These are phyloP conservation scores for Ustilago sp. DNA, from an alignment of 1,284 basidiomycete genomes.

Conservation along the genomic window DNA sequence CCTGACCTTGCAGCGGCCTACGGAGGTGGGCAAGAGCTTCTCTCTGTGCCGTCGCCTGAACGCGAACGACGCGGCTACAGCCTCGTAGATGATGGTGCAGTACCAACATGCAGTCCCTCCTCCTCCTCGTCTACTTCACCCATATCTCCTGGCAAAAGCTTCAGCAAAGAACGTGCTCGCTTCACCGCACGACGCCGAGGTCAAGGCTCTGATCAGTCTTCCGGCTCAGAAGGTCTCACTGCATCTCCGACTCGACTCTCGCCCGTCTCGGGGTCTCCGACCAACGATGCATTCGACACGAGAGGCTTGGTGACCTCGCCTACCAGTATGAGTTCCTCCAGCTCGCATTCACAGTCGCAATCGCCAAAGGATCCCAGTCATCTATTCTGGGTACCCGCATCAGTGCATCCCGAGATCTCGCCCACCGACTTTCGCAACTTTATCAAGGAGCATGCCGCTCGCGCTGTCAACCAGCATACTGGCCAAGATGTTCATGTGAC, in stretches of 20 bases:
- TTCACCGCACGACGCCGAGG: conserved; percentile 61
- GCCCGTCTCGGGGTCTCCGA: conserved; percentile 19
- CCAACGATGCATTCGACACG: conserved; percentile 26
- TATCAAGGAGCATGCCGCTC: conserved; percentile 86
- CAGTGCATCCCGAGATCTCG: conserved; percentile 95
- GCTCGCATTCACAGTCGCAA: conserved; percentile 32
- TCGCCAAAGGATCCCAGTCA: conserved; percentile 69
- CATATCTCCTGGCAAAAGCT: conserved; percentile 17
- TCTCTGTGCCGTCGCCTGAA: conserved; percentile 38
- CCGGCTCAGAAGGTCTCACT: conserved; percentile 17
- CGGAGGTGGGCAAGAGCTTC: conserved; percentile 53
- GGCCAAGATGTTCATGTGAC: conserved; percentile 12
- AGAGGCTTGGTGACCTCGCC: conserved; percentile 23
- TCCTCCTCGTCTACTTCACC: conserved; percentile 33
- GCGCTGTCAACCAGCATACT: conserved; percentile 63
- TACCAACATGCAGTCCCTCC: conserved; percentile 38
- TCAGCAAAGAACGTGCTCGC: conserved; percentile 35
- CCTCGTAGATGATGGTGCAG: conserved; percentile 54
- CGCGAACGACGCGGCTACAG: conserved; percentile 48
- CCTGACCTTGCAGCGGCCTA: conserved; percentile 60
- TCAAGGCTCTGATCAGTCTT: conserved; percentile 33
- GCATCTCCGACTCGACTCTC: conserved; percentile 23
- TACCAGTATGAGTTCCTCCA: conserved; percentile 23
- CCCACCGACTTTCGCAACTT: conserved; percentile 95
- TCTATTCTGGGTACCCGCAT: conserved; percentile 97